These are phyloP conservation scores for Cenococcum geophilum DNA, from an alignment of 495 filamentous ascomycete species.

Conservation along the genomic window DNA sequence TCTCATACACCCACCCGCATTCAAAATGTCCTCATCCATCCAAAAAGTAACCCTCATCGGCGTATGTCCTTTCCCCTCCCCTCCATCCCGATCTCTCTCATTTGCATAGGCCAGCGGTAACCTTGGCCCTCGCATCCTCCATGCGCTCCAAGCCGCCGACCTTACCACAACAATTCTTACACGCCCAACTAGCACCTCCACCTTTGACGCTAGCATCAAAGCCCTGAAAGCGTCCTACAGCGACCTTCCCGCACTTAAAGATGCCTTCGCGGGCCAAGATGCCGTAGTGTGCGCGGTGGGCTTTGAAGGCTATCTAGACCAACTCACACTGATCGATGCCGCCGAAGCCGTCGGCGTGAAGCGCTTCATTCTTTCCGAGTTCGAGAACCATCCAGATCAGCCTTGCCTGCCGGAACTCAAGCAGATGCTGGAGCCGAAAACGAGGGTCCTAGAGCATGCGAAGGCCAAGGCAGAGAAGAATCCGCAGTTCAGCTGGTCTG, in stretches of 20 bases:
- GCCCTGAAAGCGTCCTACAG: background rate
- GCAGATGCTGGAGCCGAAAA: background rate
- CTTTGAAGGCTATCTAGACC: background rate
- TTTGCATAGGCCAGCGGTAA: background rate
- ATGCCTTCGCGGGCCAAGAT: background rate
- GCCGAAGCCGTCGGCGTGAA: background rate
- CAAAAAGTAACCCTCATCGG: background rate
- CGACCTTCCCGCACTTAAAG: background rate
- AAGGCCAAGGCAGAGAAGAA: background rate
- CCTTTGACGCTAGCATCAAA: background rate
- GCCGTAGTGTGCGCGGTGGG: background rate
- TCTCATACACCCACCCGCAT: background rate
- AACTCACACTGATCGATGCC: background rate
- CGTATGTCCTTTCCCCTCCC: background rate
- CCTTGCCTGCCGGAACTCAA: background rate
- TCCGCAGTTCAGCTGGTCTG: background rate
- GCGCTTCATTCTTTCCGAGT: background rate
- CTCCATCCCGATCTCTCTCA: background rate
- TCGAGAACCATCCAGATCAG: background rate
- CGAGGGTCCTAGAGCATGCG: background rate
- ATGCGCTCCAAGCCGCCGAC: background rate
- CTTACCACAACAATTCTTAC: constrained; percentile 1
- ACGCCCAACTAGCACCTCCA: background rate
- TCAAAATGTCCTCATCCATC: background rate
- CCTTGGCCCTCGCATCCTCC: background rate